These are phyloP conservation scores for Metschnikowia picachoensis DNA, from an alignment of 805 yeast species.

Conservation along the genomic window DNA sequence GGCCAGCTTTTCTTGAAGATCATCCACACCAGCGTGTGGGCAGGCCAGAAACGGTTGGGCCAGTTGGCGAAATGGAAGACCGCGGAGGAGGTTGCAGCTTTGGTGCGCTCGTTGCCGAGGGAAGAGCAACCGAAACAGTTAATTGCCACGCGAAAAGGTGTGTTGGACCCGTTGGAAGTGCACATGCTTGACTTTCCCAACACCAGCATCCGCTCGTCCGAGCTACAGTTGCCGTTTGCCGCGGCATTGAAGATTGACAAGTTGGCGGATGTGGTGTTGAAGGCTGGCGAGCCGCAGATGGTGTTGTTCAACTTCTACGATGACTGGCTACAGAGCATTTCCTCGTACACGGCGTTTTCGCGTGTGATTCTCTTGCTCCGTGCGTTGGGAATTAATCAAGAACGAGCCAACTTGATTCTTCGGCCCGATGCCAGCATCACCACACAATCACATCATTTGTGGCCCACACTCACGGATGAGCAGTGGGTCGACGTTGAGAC, in stretches of 20 bases:
- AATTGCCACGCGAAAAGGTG: conserved; percentile 84
- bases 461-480: conserved; percentile 88
- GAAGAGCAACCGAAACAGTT: conserved; percentile 95
- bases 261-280: conserved; percentile 69
- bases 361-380: conserved; percentile 79
- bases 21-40: conserved; percentile 93
- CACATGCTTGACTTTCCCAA: conserved; percentile 97
- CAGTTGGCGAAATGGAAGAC: conserved; percentile 97
- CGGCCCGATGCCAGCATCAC: conserved; percentile 68
- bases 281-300: conserved; percentile 93
- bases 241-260: conserved; percentile 81
- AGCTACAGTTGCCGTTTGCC: conserved; percentile 83
- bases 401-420: conserved; percentile 68
- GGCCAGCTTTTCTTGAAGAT: conserved; percentile 88
- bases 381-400: conserved; percentile 74
- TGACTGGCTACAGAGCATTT: conserved; percentile 79
- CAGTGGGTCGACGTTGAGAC: conserved; percentile 92
- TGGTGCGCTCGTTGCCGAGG: conserved; percentile 80
- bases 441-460: conserved; percentile 76
- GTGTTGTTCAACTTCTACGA: conserved; percentile 86
- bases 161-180: conserved; percentile 91
- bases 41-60: conserved; percentile 88
- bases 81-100: conserved; percentile 94
- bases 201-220: conserved; percentile 83
- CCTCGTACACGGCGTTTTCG: conserved; percentile 92